These are phyloP conservation scores for Penicillium alfredii DNA, from an alignment of 495 filamentous ascomycete genomes.

Conservation along the genomic window DNA sequence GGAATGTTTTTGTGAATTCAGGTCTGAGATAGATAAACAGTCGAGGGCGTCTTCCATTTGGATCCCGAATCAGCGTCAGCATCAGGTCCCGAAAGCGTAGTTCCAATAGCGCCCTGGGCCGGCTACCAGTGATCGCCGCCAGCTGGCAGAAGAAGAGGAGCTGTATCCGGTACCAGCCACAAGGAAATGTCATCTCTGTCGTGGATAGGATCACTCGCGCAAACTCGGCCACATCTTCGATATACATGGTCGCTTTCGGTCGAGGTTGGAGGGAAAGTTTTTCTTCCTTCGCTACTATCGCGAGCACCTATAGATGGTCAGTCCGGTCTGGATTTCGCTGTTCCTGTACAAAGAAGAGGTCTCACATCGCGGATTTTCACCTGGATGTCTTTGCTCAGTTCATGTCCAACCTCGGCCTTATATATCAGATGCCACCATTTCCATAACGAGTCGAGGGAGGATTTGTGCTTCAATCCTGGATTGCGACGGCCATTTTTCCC, in stretches of 20 bases:
- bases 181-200: slow-evolving; percentile 29
- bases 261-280: slow-evolving; percentile 13
- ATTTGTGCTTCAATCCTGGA: slow-evolving; percentile 26
- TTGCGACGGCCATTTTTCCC: slow-evolving; percentile 29
- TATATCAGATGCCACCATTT: slow-evolving; percentile 32
- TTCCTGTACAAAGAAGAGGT: slow-evolving; percentile 3
- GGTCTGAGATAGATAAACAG: slow-evolving; percentile 29
- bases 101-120: slow-evolving; percentile 26
- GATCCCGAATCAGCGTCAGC: slow-evolving; percentile 30
- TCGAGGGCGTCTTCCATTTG: slow-evolving; percentile 17
- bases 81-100: slow-evolving; percentile 23
- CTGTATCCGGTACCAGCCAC: slow-evolving; percentile 28
- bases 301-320: slow-evolving; percentile 18
- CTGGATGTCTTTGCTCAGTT: slow-evolving; percentile 20
- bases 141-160: slow-evolving; percentile 33
- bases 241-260: slow-evolving; percentile 27
- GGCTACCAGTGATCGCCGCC: slow-evolving; percentile 28
- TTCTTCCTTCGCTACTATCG: slow-evolving; percentile 21
- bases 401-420: slow-evolving; percentile 16
- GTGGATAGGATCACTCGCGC: slow-evolving; percentile 23
- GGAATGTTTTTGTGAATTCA: slow-evolving; percentile 31
- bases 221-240: slow-evolving; percentile 33
- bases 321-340: slow-evolving; percentile 1
- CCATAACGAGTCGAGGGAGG: slow-evolving; percentile 32
- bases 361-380: slow-evolving; percentile 22